Evolutionary conservation across 2,329 filamentous ascomycete genomes (phyloP), one percentile per base, ranked within the genome.

Genomic region (Phaeosphaeriaceae sp.): DNA sequence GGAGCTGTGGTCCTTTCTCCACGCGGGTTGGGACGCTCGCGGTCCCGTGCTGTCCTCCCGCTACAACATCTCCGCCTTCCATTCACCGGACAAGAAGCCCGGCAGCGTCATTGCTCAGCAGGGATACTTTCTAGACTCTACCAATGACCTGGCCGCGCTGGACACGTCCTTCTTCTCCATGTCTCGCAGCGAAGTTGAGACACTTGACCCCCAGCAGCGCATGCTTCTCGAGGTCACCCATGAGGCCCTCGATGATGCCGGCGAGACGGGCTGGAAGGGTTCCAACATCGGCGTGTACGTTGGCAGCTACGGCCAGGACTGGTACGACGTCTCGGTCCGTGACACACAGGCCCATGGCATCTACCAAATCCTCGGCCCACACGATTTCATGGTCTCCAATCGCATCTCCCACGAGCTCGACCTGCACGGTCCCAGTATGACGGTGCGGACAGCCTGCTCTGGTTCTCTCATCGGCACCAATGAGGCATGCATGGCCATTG

Each of bases 401-500:
- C 60, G 63, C 1, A 20, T 69, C 3, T 64, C 64, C 3, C 63
- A 69, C 38, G 63, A 68, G 43, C 46, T 50, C n/a, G 49, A 40
- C 18, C 26, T 52, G 3, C 21, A 16, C 8, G 49, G 49, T 28
- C 42, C 40, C 35, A 48, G 46, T 17, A 7, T 42, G 13, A 56
- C 49, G 8, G 42, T 75, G n/a, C 61, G 68, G 13, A 75, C 73
- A 2, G 74, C 58, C 1, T 76, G 73, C 42, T 72, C 69, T 0
- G 62, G 67, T 0, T 63, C 60, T 16, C 30, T 75, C 12, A 64
- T 23, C 48, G 70, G 48, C 17, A 64, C 57, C 47, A 60, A 66
- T 36, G 29, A 58, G 28, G 64, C 64, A 3, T 59, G 55, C 33
- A 6, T 20, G 26, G 46, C 56, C 1, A 21, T 63, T 4, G 6